Evolutionary conservation across 1,284 basidiomycete genomes (phyloP), one percentile per base, ranked within the genome.

Genomic region (Cryptococcus sp.): DNA sequence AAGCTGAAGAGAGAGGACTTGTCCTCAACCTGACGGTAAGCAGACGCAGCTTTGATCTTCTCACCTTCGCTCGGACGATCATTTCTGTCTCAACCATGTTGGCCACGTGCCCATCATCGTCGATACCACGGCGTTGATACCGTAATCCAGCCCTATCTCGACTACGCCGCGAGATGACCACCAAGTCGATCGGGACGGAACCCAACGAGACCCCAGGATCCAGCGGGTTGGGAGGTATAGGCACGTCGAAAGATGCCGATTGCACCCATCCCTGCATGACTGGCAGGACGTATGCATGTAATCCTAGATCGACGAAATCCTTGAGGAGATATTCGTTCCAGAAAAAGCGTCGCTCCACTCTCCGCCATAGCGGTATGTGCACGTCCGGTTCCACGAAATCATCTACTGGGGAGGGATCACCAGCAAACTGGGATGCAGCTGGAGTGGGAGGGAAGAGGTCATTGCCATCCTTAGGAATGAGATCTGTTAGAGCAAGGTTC

Each of bases 221-320:
- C 65, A 27, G 65, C 45, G 59, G 66, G 56, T 47, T 62, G 63
- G 56, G 64, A 27, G 54, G 60, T 5, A 73, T 61, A 4, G 89
- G 88, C 39, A 93, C 80, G 31, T 76, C 74, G 72, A 93, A 88
- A 1, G 82, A 78, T 0, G 88, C 77, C 0, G 86, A 81, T 71
- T 93, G 90, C 61, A 88, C 88, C 78, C 88, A 93, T 3, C 92
- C 93, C 80, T 96, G 92, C 85, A 93, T 89, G 52, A 95, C 83
- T 0, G 91, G 91, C 2, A 94, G 80, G 50, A 94, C 84, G 70
- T 88, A 94, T 2, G 86, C 81, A 75, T 94, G 89, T 13, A 91
- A 79, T 1, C 80, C 80, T 8, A 61, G 62, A 35, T 75, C 72
- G 57, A 77, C 70, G 56, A 79, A 74, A 52, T 76, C 74, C 53